Evolutionary conservation across 192 early-diverging fungal species (phyloP), one percentile per base, ranked within the genome.

Genomic region (Coemansia sp.): DNA sequence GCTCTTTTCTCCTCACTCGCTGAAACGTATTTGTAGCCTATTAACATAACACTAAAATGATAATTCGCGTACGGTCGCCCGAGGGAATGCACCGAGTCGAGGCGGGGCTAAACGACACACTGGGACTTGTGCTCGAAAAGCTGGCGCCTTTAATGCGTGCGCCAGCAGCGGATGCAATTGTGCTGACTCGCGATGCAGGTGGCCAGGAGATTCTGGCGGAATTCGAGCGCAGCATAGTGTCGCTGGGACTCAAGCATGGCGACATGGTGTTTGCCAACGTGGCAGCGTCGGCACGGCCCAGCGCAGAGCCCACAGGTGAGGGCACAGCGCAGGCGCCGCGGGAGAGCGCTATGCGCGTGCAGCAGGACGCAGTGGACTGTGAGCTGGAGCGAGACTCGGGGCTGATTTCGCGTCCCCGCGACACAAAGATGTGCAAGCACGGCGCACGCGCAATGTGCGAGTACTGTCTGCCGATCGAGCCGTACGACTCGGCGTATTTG

Each of bases 401-500:
- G 22, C 77, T 90, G 23, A 96, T 98, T 59, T 87, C 85, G 64
- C 87, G 97, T 19, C 65, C 69, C 39, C 86, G 88, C 51, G 91
- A 97, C 77, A 63, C 83, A 7, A 89, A 84, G 52, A 92, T 97
- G 90, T 97, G 67, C 59, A 75, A 72, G 48, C 68, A 76, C 27
- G 71, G 67, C 2, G 55, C 62, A 55, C 62, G 64, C 11, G 61
- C 56, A 32, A 82, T 82, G 80, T 84, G 76, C 67, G 73, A 72
- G 25, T 75, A 72, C 57, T 72, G 70, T 59, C 41, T 62, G 66
- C 69, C 76, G 9, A 65, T 73, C 0, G 65, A 97, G 84, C 97
- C 97, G 14, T 99, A 86, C 64, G 96, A 99, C 66, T 47, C 84
- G 2, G 85, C 71, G n/a, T 97, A 95, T 62, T 68, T 98, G 47